Evolutionary conservation across 108 stramenopile species (phyloP).

Genomic region (Nitzschia palea): DNA sequence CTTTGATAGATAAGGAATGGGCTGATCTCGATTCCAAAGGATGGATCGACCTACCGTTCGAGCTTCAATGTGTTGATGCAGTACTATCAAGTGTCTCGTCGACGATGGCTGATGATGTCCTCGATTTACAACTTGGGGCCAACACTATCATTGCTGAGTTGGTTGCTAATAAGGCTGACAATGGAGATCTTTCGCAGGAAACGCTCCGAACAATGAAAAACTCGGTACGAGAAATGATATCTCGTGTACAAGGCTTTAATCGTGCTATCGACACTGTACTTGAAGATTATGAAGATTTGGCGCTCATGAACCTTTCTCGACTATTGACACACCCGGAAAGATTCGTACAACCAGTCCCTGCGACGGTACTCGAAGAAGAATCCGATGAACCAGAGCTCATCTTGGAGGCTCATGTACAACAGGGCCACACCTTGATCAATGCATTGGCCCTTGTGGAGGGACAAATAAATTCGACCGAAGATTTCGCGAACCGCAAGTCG

Average conservation of each 20-base stretch:
- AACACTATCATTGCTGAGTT: slow-evolving; percentile 47
- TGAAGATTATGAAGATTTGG: slow-evolving; percentile 89
- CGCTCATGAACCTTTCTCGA: slow-evolving; percentile 85
- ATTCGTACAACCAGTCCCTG: slow-evolving; percentile 80
- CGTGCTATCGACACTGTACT: slow-evolving; percentile 73
- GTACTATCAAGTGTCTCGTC: slow-evolving; percentile 61
- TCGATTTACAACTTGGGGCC: slow-evolving; percentile 40
- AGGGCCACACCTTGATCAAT: slow-evolving; percentile 62
- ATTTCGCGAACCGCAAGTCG: slow-evolving; percentile 66
- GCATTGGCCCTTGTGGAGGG: slow-evolving; percentile 70
- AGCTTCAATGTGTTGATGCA: slow-evolving; percentile 81
- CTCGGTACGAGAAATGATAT: slow-evolving; percentile 65
- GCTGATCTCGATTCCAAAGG: slow-evolving; percentile 62
- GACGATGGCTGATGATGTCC: slow-evolving; percentile 65
- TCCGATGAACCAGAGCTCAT: slow-evolving; percentile 89
- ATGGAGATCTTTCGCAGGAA: slow-evolving; percentile 65
- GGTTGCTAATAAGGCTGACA: slow-evolving; percentile 4
- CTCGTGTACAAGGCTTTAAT: slow-evolving; percentile 76
- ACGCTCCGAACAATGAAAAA: slow-evolving; percentile 73
- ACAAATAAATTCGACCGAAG: slow-evolving; percentile 75
- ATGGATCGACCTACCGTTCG: slow-evolving; percentile 72
- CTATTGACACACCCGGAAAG: slow-evolving; percentile 80
- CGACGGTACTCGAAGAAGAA: slow-evolving; percentile 76
- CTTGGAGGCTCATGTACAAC: slow-evolving; percentile 81
- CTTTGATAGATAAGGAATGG: slow-evolving; percentile 54